Conservation (phyloP, 108 stramenopile species). For the Cyclostephanos tholiformis region DNA sequence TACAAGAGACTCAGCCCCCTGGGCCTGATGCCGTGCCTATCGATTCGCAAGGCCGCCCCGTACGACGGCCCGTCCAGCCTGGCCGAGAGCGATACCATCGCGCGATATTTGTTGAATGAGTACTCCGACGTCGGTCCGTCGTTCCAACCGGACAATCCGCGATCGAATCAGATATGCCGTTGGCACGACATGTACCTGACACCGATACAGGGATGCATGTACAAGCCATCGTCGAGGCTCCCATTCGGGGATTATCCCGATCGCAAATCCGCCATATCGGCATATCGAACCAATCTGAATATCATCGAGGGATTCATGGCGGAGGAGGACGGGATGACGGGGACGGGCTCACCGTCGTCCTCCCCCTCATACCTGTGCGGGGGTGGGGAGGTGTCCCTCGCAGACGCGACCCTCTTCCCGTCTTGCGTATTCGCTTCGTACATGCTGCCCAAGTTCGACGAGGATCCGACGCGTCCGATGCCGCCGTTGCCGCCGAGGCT, state of each 20-base stretch:
- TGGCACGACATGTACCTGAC: slow-evolving; percentile 94
- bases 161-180: slow-evolving; percentile 82
- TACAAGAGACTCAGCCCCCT: slow-evolving; percentile 84
- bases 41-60: slow-evolving; percentile 24
- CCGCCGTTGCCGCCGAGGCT: slow-evolving; percentile 65
- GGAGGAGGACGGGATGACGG: slow-evolving; percentile 16
- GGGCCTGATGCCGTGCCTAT: slow-evolving; percentile 88
- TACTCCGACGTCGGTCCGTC: slow-evolving; percentile 75
- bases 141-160: slow-evolving; percentile 83
- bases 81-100: slow-evolving; percentile 89
- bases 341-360: slow-evolving; percentile 10
- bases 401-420: slow-evolving; percentile 93
- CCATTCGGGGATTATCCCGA: slow-evolving; percentile 84
- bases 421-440: slow-evolving; percentile 80
- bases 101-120: slow-evolving; percentile 74
- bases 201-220: slow-evolving; percentile 91
- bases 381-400: slow-evolving; percentile 83
- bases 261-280: slow-evolving; percentile 77
- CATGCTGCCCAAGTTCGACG: slow-evolving; percentile 94
- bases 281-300: slow-evolving; percentile 72
- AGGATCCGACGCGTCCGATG: slow-evolving; percentile 32
- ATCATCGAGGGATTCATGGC: slow-evolving; percentile 72
- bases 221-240: slow-evolving; percentile 71
- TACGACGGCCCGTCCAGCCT: slow-evolving; percentile 32
- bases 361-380: slow-evolving; percentile 79